phyloP scores from a whole-genome alignment of 352 stramenopile species.

The Saprolegnia diclina region DNA sequence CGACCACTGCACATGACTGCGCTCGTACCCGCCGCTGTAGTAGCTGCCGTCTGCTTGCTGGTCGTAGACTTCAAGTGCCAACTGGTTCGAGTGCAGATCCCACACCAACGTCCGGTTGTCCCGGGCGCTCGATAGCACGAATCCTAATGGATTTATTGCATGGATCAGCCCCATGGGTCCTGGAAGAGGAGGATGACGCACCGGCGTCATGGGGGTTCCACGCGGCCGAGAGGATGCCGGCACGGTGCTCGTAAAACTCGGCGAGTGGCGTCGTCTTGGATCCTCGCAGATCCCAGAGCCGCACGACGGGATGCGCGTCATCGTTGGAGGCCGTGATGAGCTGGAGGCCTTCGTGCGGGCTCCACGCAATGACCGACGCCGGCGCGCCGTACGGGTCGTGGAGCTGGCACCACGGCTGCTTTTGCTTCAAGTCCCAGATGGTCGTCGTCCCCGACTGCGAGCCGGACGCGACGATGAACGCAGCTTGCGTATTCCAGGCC shows the following conservation, averaged over 20 bases:
- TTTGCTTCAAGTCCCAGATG: slow-evolving; percentile 97
- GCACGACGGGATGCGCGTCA: slow-evolving; percentile 94
- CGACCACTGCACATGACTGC: slow-evolving; percentile 95
- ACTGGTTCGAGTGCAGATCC: slow-evolving; percentile 92
- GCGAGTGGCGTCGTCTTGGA: slow-evolving; percentile 95
- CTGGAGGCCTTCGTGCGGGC: slow-evolving; percentile 95
- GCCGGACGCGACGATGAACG: slow-evolving; percentile 96
- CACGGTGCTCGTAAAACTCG: slow-evolving; percentile 92
- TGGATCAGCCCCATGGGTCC: neutral
- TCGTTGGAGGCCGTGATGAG: slow-evolving; percentile 94
- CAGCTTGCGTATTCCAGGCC: slow-evolving; percentile 97
- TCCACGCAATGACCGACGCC: slow-evolving; percentile 94
- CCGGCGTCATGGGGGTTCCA: slow-evolving; percentile 95
- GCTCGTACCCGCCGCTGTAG: slow-evolving; percentile 65
- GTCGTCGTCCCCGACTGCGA: slow-evolving; percentile 90
- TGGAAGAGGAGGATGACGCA: neutral
- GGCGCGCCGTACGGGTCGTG: slow-evolving; percentile 78
- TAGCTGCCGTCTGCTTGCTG: slow-evolving; percentile 39
- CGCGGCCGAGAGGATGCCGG: slow-evolving; percentile 93
- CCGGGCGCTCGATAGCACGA: slow-evolving; percentile 94
- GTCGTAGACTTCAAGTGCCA: slow-evolving; percentile 91
- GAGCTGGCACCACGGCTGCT: slow-evolving; percentile 97
- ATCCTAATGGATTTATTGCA: slow-evolving; percentile 32
- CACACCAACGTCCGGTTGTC: slow-evolving; percentile 98
- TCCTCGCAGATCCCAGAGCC: slow-evolving; percentile 96